Conservation (phyloP, 2,329 filamentous ascomycete genomes). For the Aspergillus tamarii region DNA sequence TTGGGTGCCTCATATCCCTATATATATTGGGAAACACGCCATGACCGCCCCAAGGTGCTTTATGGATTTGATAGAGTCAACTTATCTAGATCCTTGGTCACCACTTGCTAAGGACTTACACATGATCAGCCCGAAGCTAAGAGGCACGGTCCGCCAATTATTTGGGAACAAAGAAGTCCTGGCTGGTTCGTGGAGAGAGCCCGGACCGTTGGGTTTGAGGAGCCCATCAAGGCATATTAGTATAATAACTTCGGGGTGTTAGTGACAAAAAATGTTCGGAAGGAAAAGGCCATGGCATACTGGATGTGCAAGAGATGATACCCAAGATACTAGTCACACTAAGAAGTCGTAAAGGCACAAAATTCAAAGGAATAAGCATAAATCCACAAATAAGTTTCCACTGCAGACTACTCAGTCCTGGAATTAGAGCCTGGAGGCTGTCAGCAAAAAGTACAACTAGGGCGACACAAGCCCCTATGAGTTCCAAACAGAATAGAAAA, state of each 20-base stretch:
- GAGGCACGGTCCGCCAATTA: conserved; percentile 83
- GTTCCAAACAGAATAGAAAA: conserved; percentile 82
- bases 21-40: conserved; percentile 84
- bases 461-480: conserved; percentile 86
- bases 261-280: conserved; percentile 23
- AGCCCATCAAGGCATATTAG: conserved; percentile 86
- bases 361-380: conserved; percentile 79
- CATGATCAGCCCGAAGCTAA: conserved; percentile 90
- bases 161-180: conserved; percentile 78
- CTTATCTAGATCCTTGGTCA: neutral
- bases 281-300: conserved; percentile 59
- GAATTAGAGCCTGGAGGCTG: conserved; percentile 77
- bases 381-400: conserved; percentile 88
- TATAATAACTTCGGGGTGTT: conserved; percentile 66
- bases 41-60: conserved; percentile 70
- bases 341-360: conserved; percentile 78
- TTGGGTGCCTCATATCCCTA: conserved; percentile 76
- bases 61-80: conserved; percentile 8
- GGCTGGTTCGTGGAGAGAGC: conserved; percentile 80
- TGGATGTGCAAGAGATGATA: conserved; percentile 86
- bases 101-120: conserved; percentile 46
- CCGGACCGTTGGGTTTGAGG: conserved; percentile 75
- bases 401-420: conserved; percentile 65
- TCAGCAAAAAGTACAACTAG: conserved; percentile 92
- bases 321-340: conserved; percentile 91